Base-by-base conservation (phyloP, 2,329 filamentous ascomycete genomes). In the Davidsoniella neocaledoniae region DNA sequence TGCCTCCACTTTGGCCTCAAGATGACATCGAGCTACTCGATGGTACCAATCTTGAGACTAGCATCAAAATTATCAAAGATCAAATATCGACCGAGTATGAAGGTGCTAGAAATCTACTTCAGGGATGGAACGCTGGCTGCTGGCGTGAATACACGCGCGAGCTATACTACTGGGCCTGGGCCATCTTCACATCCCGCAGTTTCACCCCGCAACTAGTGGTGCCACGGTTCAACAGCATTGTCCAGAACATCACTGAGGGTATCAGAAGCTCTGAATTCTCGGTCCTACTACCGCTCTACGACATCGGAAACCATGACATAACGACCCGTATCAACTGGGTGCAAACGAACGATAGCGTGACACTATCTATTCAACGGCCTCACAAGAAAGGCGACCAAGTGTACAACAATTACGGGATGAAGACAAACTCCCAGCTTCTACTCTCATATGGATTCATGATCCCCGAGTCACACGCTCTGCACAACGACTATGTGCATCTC, bases 361-460 rank as follows among this genome's bases (percentile, higher is more conserved):
- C 59, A 7, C 64, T 79, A 8, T 58, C 61, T 14, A 66, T 68
- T 7, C 60, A 58, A 16, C 64, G 66, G 50, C 53, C 56, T 1
- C 71, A 79, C 56, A 45, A 55, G 4, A 63, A 74, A 0, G 76
- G 78, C 0, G 61, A 74, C 26, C 74, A 78, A 55, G 62, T 78
- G 21, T 79, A 70, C 57, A 84, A 85, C 65, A 86, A 84, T 60
- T 87, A 87, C 58, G 82, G 82, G 26, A 61, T 67, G 58, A 83
- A 85, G 62, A 83, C 81, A 5, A 87, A 86, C 57, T 81, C 79
- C 52, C 80, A 85, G 63, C 65, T 82, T 21, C 67, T 82, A 1
- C 64, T 81, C 2, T 77, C 72, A 0, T 82, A 82, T 57, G 76
- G 77, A 2, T 81, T 81, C 58, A 67, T 74, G 54, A 58, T 80